Base-by-base conservation (phyloP, 352 stramenopile genomes). In the Globisporangium spinosum region DNA sequence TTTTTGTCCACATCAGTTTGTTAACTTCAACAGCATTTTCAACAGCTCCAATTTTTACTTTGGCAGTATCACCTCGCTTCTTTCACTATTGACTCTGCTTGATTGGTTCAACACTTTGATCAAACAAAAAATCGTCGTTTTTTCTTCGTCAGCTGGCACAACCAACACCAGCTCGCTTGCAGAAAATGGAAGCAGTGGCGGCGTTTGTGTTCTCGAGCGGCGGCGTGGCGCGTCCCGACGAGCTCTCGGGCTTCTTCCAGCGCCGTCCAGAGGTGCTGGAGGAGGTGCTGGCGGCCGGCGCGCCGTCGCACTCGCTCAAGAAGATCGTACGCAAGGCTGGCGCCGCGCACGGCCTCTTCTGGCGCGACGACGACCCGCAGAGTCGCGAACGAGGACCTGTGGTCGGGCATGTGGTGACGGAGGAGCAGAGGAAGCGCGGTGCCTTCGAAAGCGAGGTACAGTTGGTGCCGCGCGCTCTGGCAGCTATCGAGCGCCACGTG, bases 211-310 rank as follows among this genome's bases (percentile, higher is more conserved):
- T 60, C 43, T 58, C 64, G 15, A 71, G 51, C 40, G 72, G 66
- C n/a, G 59, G 58, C 15, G 63, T 72, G 25, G 62, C 29, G 45
- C 56, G 34, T 0, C n/a, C 27, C 15, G 43, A 65, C 38, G 64
- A 70, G 57, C 57, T 70, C 22, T 49, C 58, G n/a, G 51, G 56
- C 15, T 71, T 88, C 45, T 80, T 64, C 8, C 20, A 20, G 43
- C 32, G 25, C n/a, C 20, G 29, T 2, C 57, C 64, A 12, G 45
- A 58, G 29, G 29, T 70, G 32, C 34, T 54, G 22, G 23, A 17
- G 25, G 29, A 22, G 25, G 56, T 70, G 22, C 17, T 59, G 15
- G 40, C 22, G 6, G 38, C 12, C 4, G 53, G 15, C n/a, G 51
- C 15, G 22, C 49, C 29, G 2, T 34, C 27, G 10, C 34, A 20